Percentiles rank a stretch among this genome's conserved stretches.
Evolutionary conservation across 2,329 filamentous ascomycete species (phyloP).

Genomic region (Passalora sequoiae): DNA sequence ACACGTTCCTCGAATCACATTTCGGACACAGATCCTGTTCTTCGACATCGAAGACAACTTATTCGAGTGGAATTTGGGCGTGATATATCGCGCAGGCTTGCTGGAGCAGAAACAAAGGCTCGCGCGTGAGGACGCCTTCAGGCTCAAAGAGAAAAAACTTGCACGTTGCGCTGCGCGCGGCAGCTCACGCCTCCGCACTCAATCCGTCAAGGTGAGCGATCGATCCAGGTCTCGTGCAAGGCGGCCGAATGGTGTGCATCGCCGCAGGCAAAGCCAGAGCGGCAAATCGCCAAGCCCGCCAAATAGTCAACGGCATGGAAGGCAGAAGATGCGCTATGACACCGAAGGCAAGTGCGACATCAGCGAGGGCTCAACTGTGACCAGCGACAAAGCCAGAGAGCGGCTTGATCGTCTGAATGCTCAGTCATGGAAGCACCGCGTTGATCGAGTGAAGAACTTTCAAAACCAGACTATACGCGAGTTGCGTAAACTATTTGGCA

Average conservation of each 20-base stretch:
- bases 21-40: conserved; percentile 74
- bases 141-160: conserved; percentile 79
- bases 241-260: conserved; percentile 26
- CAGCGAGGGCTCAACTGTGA: conserved; percentile 65
- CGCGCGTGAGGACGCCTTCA: conserved; percentile 84
- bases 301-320: conserved; percentile 25
- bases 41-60: conserved; percentile 94
- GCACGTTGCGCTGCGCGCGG: conserved; percentile 55
- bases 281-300: conserved; percentile 12
- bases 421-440: conserved; percentile 85
- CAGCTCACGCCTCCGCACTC: conserved; percentile 49
- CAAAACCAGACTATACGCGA: conserved; percentile 73
- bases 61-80: conserved; percentile 94
- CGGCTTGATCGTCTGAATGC: conserved; percentile 76
- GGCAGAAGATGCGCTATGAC: conserved; percentile 61
- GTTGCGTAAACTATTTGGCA: conserved; percentile 74
- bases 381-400: conserved; percentile 69
- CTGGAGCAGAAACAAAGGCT: conserved; percentile 85
- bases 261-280: conserved; percentile 39
- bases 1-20: conserved; percentile 74
- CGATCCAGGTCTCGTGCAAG: conserved; percentile 32
- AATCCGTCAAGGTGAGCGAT: conserved; percentile 46
- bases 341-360: conserved; percentile 70
- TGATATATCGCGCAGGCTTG: conserved; percentile 85
- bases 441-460: conserved; percentile 67